phyloP scores from a whole-genome alignment of 73 alveolate genomes.

The Uronychia setigera region DNA sequence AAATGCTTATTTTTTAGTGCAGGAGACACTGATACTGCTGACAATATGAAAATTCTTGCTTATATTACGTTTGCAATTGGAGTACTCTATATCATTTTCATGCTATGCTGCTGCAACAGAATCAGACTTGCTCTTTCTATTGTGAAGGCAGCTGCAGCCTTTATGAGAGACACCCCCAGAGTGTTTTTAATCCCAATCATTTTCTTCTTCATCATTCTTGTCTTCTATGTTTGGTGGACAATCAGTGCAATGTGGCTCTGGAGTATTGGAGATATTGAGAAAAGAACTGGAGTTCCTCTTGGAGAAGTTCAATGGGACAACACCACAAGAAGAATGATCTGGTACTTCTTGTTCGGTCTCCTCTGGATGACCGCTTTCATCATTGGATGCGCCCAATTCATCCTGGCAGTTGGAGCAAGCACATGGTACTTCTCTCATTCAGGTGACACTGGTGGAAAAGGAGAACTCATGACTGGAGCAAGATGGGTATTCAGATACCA shows the following conservation, averaged over 20 bases:
- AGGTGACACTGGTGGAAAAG: slow-evolving; percentile 80
- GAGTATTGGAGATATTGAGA: slow-evolving; percentile 89
- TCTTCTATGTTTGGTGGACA: slow-evolving; percentile 89
- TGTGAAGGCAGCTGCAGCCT: slow-evolving; percentile 91
- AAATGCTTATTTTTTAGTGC: not conserved
- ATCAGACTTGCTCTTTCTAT: slow-evolving; percentile 94
- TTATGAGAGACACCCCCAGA: slow-evolving; percentile 73
- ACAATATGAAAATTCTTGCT: slow-evolving; percentile 33
- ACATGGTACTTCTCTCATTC: slow-evolving; percentile 96
- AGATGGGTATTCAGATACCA: slow-evolving; percentile 92
- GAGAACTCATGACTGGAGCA: slow-evolving; percentile 74
- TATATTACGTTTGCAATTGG: slow-evolving; percentile 52
- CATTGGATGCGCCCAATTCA: slow-evolving; percentile 89
- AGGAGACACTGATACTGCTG: slow-evolving; percentile 27
- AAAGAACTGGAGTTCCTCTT: slow-evolving; percentile 62
- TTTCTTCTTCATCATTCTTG: slow-evolving; percentile 69
- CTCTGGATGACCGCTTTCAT: slow-evolving; percentile 92
- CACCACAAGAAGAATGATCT: slow-evolving; percentile 83
- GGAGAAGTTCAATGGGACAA: slow-evolving; percentile 94
- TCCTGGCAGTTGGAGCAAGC: slow-evolving; percentile 89
- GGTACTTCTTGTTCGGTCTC: slow-evolving; percentile 90
- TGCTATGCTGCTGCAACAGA: slow-evolving; percentile 89
- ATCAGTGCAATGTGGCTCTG: slow-evolving; percentile 80
- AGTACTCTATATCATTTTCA: slow-evolving; percentile 64
- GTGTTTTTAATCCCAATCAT: slow-evolving; percentile 92